Evolutionary conservation across 371 early-diverging fungal genomes (phyloP).

Genomic region (Mucor indicus): DNA sequence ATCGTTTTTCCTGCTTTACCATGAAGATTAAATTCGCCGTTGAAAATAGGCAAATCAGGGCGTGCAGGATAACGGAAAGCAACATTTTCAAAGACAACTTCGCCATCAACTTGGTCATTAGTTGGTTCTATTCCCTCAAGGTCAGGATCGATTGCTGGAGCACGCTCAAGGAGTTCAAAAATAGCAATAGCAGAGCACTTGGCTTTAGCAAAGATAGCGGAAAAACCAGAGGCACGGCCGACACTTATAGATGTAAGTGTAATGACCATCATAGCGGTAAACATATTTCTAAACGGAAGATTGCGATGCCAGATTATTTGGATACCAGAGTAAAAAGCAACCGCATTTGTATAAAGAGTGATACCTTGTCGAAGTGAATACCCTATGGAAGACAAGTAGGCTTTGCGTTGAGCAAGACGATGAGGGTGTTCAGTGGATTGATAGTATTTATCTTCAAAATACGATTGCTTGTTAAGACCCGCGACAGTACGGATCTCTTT

Average conservation of each 20-base stretch:
- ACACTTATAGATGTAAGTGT: slow-evolving; percentile 69
- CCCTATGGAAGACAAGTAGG: slow-evolving; percentile 52
- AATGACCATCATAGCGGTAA: slow-evolving; percentile 62
- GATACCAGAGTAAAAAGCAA: slow-evolving; percentile 55
- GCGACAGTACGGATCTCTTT: slow-evolving; percentile 78
- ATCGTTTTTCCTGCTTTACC: slow-evolving; percentile 74
- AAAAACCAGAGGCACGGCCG: slow-evolving; percentile 50
- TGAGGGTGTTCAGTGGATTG: slow-evolving; percentile 63
- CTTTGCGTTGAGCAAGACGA: slow-evolving; percentile 49
- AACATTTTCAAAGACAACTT: slow-evolving; percentile 53
- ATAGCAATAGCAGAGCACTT: slow-evolving; percentile 76
- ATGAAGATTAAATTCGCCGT: slow-evolving; percentile 64
- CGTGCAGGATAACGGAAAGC: slow-evolving; percentile 86
- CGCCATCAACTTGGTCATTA: slow-evolving; percentile 39
- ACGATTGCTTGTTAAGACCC: slow-evolving; percentile 67
- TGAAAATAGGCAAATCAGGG: slow-evolving; percentile 72
- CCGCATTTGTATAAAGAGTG: slow-evolving; percentile 53
- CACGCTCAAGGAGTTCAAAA: slow-evolving; percentile 69
- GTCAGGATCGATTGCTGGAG: slow-evolving; percentile 67
- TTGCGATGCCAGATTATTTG: slow-evolving; percentile 31
- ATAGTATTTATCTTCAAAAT: slow-evolving; percentile 56
- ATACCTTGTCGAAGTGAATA: slow-evolving; percentile 60
- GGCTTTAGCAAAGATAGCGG: slow-evolving; percentile 67
- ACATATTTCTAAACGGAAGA: slow-evolving; percentile 38
- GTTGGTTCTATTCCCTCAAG: slow-evolving; percentile 51